phyloP scores from a whole-genome alignment of 2,329 filamentous ascomycete genomes.

The Pestalotiopsis sp. region DNA sequence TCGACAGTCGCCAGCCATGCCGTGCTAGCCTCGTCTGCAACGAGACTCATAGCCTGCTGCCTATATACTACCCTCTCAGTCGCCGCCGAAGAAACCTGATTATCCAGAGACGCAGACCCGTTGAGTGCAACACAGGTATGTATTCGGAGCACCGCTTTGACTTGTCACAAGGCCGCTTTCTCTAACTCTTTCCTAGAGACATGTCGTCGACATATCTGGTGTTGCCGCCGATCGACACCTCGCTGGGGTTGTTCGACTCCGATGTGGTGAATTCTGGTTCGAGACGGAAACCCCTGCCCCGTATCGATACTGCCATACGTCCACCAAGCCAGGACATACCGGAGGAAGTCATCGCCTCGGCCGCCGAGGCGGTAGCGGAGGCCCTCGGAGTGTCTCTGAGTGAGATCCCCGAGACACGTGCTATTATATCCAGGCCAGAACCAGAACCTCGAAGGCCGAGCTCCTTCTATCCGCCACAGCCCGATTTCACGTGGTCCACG shows the following conservation, averaged over 20 bases:
- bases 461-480: conserved; percentile 24
- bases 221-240: conserved; percentile 10
- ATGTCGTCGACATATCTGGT: conserved; percentile 8
- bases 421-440: conserved; percentile 11
- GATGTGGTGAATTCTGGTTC: neutral
- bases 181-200: neutral
- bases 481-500: conserved; percentile 15
- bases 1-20: neutral
- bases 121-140: neutral
- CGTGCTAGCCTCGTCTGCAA: neutral
- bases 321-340: conserved; percentile 15
- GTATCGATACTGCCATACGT: conserved; percentile 20
- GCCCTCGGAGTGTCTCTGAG: conserved; percentile 27
- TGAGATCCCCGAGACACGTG: conserved; percentile 24
- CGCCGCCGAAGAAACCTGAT: neutral
- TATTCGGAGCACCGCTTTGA: neutral
- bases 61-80: neutral
- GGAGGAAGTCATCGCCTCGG: conserved; percentile 23
- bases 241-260: conserved; percentile 11
- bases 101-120: neutral
- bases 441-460: conserved; percentile 13
- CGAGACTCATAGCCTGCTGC: neutral
- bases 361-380: conserved; percentile 24
- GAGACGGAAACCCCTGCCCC: conserved; percentile 19
- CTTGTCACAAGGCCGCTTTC: too few relatives aligned